Evolutionary conservation across 768 basidiomycete species (phyloP).

Genomic region (Rhizopogon roseolus): DNA sequence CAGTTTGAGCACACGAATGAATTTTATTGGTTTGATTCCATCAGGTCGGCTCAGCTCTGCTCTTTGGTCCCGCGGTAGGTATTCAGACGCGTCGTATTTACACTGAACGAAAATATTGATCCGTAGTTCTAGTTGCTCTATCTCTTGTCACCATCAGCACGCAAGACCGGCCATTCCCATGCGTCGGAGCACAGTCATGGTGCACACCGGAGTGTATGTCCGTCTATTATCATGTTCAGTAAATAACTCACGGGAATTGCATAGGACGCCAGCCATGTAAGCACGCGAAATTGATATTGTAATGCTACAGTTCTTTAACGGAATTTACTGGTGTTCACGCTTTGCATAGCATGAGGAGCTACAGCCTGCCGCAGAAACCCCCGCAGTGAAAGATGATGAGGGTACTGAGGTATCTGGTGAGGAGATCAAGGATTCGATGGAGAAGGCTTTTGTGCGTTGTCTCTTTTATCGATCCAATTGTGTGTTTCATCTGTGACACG

Average conservation of each 20-base stretch:
- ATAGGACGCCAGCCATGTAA: conserved; percentile 16
- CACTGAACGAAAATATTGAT: not conserved
- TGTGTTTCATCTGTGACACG: not conserved
- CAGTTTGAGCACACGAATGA: not conserved
- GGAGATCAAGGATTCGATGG: conserved; percentile 27
- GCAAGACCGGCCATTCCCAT: conserved; percentile 17
- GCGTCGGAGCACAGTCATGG: conserved; percentile 11
- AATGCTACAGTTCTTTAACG: not conserved
- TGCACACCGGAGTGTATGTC: conserved; percentile 14
- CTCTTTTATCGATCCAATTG: not conserved
- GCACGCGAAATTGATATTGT: conserved; percentile 2
- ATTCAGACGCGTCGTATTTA: not conserved
- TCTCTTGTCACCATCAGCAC: conserved; percentile 26
- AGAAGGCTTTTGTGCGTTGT: conserved; percentile 19
- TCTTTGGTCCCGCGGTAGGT: conserved; percentile 28
- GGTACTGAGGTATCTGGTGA: conserved; percentile 22
- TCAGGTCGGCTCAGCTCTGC: conserved; percentile 26
- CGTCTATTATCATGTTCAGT: not conserved
- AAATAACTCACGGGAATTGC: not conserved
- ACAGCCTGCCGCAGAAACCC: not conserved
- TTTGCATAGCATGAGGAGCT: conserved; percentile 13
- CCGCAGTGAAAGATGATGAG: conserved; percentile 24
- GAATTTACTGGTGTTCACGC: conserved; percentile 2
- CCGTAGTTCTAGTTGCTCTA: conserved; percentile 20
- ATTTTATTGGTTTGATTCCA: not conserved